Evolutionary conservation across 164 flowering plant genomes (phyloP).

Genomic region (Vitis rotundifolia): DNA sequence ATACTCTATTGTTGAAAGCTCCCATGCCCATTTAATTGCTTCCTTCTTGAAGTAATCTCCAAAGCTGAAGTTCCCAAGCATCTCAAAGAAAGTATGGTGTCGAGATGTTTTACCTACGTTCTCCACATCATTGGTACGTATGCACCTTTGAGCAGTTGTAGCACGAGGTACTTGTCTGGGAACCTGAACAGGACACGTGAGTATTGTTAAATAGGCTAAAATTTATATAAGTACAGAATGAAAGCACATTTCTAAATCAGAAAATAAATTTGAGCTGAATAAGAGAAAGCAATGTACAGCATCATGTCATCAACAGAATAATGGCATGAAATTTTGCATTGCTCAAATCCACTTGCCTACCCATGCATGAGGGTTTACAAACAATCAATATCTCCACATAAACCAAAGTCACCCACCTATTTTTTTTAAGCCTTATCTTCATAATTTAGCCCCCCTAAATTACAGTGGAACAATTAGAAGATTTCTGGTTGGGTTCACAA

Average conservation of each 20-base stretch:
- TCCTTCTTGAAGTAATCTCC: slow-evolving; percentile 98
- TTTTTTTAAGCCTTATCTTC: too few relatives aligned
- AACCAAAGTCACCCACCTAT: too few relatives aligned
- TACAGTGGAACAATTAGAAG: neutral
- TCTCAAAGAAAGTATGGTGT: slow-evolving; percentile 95
- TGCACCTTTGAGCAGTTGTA: slow-evolving; percentile 89
- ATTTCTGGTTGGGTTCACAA: neutral
- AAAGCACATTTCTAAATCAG: neutral
- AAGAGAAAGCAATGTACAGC: neutral
- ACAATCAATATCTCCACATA: neutral
- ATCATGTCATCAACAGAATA: neutral
- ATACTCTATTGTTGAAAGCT: slow-evolving; percentile 84
- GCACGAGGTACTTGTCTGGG: slow-evolving; percentile 84
- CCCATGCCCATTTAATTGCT: slow-evolving; percentile 98
- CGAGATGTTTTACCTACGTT: slow-evolving; percentile 88
- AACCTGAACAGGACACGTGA: slow-evolving; percentile 37
- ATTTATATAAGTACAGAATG: neutral
- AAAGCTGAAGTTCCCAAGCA: slow-evolving; percentile 97
- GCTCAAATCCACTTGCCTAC: neutral
- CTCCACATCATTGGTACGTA: slow-evolving; percentile 93
- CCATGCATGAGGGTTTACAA: neutral
- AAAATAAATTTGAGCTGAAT: neutral
- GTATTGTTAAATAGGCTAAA: neutral
- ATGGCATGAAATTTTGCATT: too few relatives aligned
- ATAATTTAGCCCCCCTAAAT: neutral